Conservation (phyloP, 2,329 filamentous ascomycete genomes). For the Ophiostoma tasmaniense region DNA sequence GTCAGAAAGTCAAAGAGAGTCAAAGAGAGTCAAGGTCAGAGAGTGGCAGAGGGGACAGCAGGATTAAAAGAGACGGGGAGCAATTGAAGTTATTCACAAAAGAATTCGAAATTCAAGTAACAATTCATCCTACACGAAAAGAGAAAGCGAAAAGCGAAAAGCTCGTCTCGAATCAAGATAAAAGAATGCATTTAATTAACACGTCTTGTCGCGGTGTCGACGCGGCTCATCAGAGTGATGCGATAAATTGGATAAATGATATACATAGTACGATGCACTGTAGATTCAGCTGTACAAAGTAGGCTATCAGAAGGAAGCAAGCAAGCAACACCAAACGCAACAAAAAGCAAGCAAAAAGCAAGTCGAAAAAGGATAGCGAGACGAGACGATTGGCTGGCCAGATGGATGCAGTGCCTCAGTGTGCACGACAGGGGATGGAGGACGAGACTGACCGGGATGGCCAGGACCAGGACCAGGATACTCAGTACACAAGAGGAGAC, state of each 20-base stretch:
- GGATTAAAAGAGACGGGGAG: not conserved
- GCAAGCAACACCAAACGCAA: not conserved
- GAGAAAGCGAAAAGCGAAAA: not conserved
- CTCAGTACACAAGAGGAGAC: not conserved
- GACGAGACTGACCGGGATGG: conserved; percentile 1
- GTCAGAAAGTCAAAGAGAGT: not conserved
- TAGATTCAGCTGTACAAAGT: too few relatives aligned
- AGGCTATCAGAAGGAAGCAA: not conserved
- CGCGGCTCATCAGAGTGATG: not conserved
- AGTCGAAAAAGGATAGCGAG: not conserved
- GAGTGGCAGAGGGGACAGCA: not conserved
- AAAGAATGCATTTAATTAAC: conserved; percentile 3
- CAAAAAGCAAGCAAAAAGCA: not conserved
- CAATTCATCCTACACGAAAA: not conserved
- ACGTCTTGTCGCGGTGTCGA: not conserved
- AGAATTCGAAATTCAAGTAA: not conserved
- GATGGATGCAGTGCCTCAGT: not conserved
- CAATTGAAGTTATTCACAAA: not conserved
- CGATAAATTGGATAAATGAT: conserved; percentile 1
- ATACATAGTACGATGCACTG: not conserved
- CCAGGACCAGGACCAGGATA: not conserved
- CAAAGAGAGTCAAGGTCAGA: not conserved
- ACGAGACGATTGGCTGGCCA: not conserved
- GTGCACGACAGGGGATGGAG: not conserved
- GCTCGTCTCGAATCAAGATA: not conserved